Percentiles rank a stretch among this genome's conserved stretches.
Evolutionary conservation across 2,329 filamentous ascomycete species (phyloP).

Genomic region (Xylaria multiplex): DNA sequence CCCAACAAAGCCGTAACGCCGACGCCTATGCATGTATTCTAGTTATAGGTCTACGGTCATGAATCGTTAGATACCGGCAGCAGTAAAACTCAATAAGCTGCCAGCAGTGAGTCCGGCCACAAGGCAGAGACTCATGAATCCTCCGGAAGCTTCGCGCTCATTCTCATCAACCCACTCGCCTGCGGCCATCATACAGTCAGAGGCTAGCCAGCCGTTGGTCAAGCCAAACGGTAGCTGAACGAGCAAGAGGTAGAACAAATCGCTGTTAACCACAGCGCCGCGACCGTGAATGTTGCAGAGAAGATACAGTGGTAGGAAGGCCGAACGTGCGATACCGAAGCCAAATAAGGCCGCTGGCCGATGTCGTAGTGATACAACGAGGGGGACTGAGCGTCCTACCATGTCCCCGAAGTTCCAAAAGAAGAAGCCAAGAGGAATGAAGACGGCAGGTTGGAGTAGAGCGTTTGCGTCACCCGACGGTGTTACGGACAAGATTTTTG

Average conservation of each 20-base stretch:
- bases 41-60: slow-evolving; percentile 22
- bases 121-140: slow-evolving; percentile 93
- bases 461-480: slow-evolving; percentile 56
- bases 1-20: slow-evolving; percentile 27
- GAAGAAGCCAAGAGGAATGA: slow-evolving; percentile 90
- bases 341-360: slow-evolving; percentile 75
- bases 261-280: slow-evolving; percentile 79
- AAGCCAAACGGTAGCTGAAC: slow-evolving; percentile 87
- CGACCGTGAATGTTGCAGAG: slow-evolving; percentile 87
- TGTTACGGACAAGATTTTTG: slow-evolving; percentile 66
- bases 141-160: slow-evolving; percentile 88
- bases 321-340: slow-evolving; percentile 70
- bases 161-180: slow-evolving; percentile 81
- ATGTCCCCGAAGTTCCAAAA: slow-evolving; percentile 95
- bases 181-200: slow-evolving; percentile 91
- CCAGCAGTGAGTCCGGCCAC: slow-evolving; percentile 83
- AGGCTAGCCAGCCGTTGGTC: slow-evolving; percentile 87
- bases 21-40: slow-evolving; percentile 31
- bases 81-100: slow-evolving; percentile 88
- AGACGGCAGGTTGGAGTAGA: slow-evolving; percentile 77
- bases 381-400: slow-evolving; percentile 75
- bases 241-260: slow-evolving; percentile 85
- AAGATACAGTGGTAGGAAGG: slow-evolving; percentile 85
- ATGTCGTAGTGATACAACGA: slow-evolving; percentile 63
- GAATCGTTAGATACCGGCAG: slow-evolving; percentile 60